These are phyloP conservation scores for Hyparrhenia diplandra DNA, from an alignment of 176 grass and related monocot species.

Conservation along the genomic window DNA sequence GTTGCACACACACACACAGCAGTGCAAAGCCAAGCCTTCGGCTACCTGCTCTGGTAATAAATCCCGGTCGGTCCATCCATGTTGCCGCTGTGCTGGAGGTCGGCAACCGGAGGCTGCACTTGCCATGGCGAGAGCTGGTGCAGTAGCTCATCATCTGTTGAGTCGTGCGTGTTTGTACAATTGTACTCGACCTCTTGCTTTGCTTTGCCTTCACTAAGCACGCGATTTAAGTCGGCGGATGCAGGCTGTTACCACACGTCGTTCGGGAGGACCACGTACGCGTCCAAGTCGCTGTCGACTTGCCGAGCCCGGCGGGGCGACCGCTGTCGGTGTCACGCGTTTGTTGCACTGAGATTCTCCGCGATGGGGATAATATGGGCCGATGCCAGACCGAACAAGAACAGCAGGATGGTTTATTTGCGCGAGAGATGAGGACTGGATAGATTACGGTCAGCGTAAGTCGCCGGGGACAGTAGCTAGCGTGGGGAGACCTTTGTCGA, in stretches of 20 bases:
- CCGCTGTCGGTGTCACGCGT: slow-evolving; percentile 1
- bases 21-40: neutral
- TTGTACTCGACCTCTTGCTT: neutral
- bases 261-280: neutral
- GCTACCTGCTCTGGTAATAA: neutral
- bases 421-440: neutral
- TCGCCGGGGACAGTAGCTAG: neutral
- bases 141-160: no score
- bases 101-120: neutral
- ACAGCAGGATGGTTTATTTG: neutral
- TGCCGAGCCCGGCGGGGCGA: neutral
- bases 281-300: neutral
- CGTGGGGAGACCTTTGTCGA: neutral
- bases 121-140: no score
- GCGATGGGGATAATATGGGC: no score
- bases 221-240: neutral
- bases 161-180: neutral
- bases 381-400: neutral
- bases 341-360: neutral
- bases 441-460: neutral
- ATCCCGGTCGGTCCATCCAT: neutral
- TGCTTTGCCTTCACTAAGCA: neutral
- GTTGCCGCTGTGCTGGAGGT: neutral
- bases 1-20: neutral
- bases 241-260: neutral